phyloP scores from a whole-genome alignment of 1,139 yeast genomes.

The Geotrichum macrosporum region DNA sequence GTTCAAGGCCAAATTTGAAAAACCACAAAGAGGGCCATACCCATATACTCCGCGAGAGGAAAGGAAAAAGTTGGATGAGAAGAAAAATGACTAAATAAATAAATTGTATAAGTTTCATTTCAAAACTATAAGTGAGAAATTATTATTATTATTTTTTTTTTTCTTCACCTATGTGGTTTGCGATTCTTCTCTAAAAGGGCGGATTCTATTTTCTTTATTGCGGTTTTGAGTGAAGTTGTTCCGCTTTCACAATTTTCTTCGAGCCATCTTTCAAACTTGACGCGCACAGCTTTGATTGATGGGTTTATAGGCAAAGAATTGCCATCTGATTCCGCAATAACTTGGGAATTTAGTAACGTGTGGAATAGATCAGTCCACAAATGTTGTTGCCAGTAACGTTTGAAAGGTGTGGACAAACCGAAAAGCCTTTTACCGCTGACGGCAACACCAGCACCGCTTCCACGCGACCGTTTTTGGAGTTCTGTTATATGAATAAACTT shows the following conservation, averaged over 20 bases:
- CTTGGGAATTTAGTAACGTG: slow-evolving; percentile 55
- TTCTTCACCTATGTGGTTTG: slow-evolving; percentile 5
- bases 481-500: slow-evolving; percentile 46
- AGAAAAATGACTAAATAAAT: slow-evolving; percentile 1
- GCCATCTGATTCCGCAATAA: slow-evolving; percentile 27
- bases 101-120: slow-evolving; percentile 3
- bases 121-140: neutral
- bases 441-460: slow-evolving; percentile 21
- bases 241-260: slow-evolving; percentile 33
- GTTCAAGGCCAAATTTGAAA: slow-evolving; percentile 15
- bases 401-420: slow-evolving; percentile 47
- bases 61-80: neutral
- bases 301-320: slow-evolving; percentile 42
- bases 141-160: neutral
- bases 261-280: slow-evolving; percentile 46
- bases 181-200: slow-evolving; percentile 17
- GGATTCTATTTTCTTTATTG: slow-evolving; percentile 26
- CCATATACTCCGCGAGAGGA: slow-evolving; percentile 21
- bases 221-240: slow-evolving; percentile 26
- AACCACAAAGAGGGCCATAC: slow-evolving; percentile 27
- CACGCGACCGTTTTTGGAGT: slow-evolving; percentile 22
- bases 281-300: slow-evolving; percentile 41
- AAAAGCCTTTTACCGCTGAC: slow-evolving; percentile 26
- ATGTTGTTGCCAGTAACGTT: slow-evolving; percentile 73
- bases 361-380: slow-evolving; percentile 71